Evolutionary conservation across 225 moss, liverwort and hornwort species (phyloP).

Genomic region (Rhytidiadelphus loreus): DNA sequence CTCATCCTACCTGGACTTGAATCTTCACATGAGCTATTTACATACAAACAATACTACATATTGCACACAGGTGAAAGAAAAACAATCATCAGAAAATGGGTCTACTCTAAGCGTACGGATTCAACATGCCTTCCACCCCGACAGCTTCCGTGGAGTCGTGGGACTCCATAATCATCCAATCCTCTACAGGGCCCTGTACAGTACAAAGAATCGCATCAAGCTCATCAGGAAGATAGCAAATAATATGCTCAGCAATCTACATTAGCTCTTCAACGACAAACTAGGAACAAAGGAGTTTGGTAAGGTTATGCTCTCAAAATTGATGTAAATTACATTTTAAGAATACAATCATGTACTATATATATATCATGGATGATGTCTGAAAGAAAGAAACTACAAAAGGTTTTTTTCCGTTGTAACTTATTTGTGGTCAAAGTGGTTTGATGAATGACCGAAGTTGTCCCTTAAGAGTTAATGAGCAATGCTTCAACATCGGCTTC

Average conservation of each 20-base stretch:
- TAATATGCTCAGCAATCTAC: not conserved
- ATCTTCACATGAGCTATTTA: slow-evolving; percentile 1
- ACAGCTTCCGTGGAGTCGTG: slow-evolving; percentile 36
- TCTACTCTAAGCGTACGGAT: slow-evolving; percentile 32
- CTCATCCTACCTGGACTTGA: not conserved
- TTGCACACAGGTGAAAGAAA: not conserved
- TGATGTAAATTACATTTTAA: not conserved
- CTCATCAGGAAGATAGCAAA: not conserved
- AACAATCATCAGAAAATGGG: not conserved
- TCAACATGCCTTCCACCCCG: slow-evolving; percentile 29
- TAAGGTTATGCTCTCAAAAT: too few species aligned
- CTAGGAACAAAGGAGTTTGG: not conserved
- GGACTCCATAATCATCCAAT: slow-evolving; percentile 57
- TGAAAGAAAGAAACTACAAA: not conserved
- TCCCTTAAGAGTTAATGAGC: not conserved
- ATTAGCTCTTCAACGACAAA: not conserved
- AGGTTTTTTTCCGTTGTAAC: not conserved
- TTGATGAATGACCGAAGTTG: not conserved
- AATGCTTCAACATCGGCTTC: not conserved
- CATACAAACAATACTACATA: not conserved
- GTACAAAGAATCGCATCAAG: not conserved
- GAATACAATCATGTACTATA: too few species aligned
- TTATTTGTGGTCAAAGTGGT: too few species aligned
- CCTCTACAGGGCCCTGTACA: slow-evolving; percentile 39
- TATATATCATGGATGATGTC: not conserved